Base-by-base conservation (phyloP, 2,329 filamentous ascomycete species). In the Penicillium paneum region DNA sequence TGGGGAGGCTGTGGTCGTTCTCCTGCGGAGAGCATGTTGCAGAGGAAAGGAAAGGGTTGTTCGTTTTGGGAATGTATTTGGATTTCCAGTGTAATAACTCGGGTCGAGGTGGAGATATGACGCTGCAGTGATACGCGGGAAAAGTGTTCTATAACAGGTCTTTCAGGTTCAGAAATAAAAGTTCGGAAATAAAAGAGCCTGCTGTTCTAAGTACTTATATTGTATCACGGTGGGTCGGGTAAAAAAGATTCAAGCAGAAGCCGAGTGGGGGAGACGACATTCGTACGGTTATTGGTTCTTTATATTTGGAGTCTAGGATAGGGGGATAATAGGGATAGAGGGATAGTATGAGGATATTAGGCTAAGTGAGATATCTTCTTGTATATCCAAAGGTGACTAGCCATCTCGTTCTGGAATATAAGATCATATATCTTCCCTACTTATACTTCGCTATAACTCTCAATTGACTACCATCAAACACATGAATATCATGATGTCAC, bases 11-110 rank as follows among this genome's bases (percentile, higher is more conserved):
- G 68, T 42, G 59, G 64, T 31, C 67, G 64, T 63, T 73, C 68
- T 54, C 74, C 73, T 54, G 73, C 67, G 43, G 72, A 76, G 53
- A 77, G 65, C 75, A 77, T 76, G 61, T 51, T 70, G 62, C 41
- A 52, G 43, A 47, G 45, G 49, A 21, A 52, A 55, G 34, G 55
- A 53, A 52, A 40, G 38, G 3, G 13, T 21, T 43, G 29, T 8
- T 36, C 34, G 15, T 17, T 40, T 48, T 34, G 48, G 26, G 26
- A 29, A 15, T 36, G 43, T 49, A 31, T 19, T 41, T 41, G 41
- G 35, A 43, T 32, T 50, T 55, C 54, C 56, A 52, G 54, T 50
- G 32, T 58, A 55, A 56, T 48, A 34, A 21, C 49, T 39, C 38
- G 44, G 45, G 45, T 46, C 52, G 34, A 35, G 45, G 44, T 54